A percentile compares a stretch with the other conserved stretches of the same genome.
phyloP scores from a whole-genome alignment of 2,329 filamentous ascomycete genomes.

The Sporothrix luriei region DNA sequence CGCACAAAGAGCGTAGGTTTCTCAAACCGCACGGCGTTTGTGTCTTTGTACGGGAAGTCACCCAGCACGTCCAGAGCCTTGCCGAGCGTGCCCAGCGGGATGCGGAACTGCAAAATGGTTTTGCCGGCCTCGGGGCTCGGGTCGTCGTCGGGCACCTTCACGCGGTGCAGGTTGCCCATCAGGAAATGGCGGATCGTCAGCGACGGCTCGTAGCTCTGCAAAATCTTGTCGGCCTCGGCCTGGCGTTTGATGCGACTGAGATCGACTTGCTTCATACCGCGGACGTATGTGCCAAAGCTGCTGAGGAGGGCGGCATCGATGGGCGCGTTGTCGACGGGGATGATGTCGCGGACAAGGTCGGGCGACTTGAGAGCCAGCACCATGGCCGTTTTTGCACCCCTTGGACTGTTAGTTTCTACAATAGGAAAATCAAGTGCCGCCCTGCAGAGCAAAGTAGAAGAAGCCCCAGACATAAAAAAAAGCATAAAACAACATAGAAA shows the following conservation, averaged over 20 bases:
- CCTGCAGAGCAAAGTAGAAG: not conserved
- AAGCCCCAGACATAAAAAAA: too few species aligned
- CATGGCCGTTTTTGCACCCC: conserved; percentile 94
- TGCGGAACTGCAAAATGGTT: conserved; percentile 68
- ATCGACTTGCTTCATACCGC: conserved; percentile 82
- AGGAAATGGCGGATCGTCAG: conserved; percentile 86
- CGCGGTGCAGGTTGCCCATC: conserved; percentile 76
- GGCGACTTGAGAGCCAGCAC: conserved; percentile 74
- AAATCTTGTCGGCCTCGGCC: conserved; percentile 76
- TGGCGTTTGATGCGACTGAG: conserved; percentile 66
- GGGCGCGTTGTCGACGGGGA: conserved; percentile 91
- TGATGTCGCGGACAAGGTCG: conserved; percentile 66
- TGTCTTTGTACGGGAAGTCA: conserved; percentile 83
- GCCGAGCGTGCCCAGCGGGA: conserved; percentile 73
- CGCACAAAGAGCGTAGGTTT: conserved; percentile 81
- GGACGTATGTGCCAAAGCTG: conserved; percentile 78
- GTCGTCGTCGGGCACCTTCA: conserved; percentile 39
- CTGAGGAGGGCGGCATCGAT: conserved; percentile 74
- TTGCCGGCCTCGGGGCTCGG: conserved; percentile 22
- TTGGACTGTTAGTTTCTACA: conserved; percentile 41
- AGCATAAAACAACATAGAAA: conserved; percentile 38
- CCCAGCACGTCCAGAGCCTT: conserved; percentile 72
- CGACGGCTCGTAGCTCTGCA: conserved; percentile 72
- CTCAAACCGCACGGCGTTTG: conserved; percentile 67
- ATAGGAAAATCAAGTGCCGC: not conserved